Base-by-base conservation (phyloP, 129 eudicot genomes). In the Logfia minima region DNA sequence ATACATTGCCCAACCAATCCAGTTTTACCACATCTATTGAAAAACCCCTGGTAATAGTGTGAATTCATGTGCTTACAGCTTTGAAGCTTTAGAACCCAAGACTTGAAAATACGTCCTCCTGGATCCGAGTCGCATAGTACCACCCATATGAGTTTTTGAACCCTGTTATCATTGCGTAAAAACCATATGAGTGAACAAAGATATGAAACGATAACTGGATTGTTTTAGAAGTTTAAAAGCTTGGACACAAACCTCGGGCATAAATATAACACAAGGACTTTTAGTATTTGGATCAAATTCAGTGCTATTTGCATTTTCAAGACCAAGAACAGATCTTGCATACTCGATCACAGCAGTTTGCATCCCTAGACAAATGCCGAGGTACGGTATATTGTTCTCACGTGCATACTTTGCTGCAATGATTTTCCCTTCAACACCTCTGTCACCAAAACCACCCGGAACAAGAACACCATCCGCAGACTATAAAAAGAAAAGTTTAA, bases 101-200 rank as follows among this genome's bases (percentile, higher is more conserved):
- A 74, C 86, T 65, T 87, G 87, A 48, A 92, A 87, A 68, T 83
- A 89, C 29, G 97, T 92, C 74, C 91, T 89, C 87, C 97, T 85
- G 37, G 97, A 89, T 79, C 97, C 97, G n/a, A 92, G 97, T 22
- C 97, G 92, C 97, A 92, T 92, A 17, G 97, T 92, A 64, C 97
- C 97, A 65, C 97, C 97, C 97, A 92, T 92, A 76, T 92, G 97
- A 67, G 97, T 92, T 78, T 89, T 92, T 26, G 96, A 92, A 59
- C 97, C 97, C 97, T 92, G 86, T 66, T 9, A 26, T 39, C 64
- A 58, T 70, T 14, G 52, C 26, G 45, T n/a, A 24, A 65, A 43
- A 19, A 77, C 70, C 37, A 68, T 32, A 72, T 37, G 4, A 68
- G 29, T 61, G 69, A 59, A 26, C 8, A 18, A 13, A 0, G 51